Evolutionary conservation across 1,284 basidiomycete genomes (phyloP).

Genomic region (Ceratobasidium sp.): DNA sequence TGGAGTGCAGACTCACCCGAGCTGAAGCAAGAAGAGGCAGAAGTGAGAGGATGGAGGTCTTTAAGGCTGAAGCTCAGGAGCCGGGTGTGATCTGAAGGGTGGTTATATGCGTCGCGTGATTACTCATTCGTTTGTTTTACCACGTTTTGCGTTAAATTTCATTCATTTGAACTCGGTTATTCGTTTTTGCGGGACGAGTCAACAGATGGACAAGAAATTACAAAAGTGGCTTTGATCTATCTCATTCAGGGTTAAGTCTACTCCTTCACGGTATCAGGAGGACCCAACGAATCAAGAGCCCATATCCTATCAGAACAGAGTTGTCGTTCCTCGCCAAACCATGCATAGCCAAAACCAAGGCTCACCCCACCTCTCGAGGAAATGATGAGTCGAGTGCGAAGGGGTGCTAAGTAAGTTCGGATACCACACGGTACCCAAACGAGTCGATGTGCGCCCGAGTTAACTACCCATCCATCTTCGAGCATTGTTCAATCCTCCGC

Average conservation of each 20-base stretch:
- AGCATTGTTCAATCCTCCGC: background rate
- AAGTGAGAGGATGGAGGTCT: background rate
- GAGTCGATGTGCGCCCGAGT: background rate
- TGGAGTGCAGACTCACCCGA: background rate
- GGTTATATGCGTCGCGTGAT: too few species aligned
- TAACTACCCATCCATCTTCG: conserved; percentile 18
- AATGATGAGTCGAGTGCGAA: background rate
- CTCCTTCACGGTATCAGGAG: too few species aligned
- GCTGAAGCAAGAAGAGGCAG: background rate
- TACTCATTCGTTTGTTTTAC: too few species aligned
- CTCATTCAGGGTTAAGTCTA: too few species aligned
- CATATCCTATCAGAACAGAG: too few species aligned
- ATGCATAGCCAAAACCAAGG: background rate
- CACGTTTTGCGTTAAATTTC: too few species aligned
- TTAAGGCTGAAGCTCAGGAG: background rate
- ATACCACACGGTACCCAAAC: conserved; percentile 9
- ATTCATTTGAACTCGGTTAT: too few species aligned
- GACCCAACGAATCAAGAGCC: too few species aligned
- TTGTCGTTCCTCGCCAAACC: background rate
- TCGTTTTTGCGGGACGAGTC: too few species aligned
- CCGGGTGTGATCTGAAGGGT: background rate
- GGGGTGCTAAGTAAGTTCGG: background rate
- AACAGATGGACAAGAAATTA: too few species aligned
- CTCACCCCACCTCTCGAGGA: background rate
- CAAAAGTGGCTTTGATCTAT: too few species aligned